Percentiles rank a stretch among this genome's conserved stretches.
Conservation (phyloP, 2,329 filamentous ascomycete species). For the Sporothrix inflata region DNA sequence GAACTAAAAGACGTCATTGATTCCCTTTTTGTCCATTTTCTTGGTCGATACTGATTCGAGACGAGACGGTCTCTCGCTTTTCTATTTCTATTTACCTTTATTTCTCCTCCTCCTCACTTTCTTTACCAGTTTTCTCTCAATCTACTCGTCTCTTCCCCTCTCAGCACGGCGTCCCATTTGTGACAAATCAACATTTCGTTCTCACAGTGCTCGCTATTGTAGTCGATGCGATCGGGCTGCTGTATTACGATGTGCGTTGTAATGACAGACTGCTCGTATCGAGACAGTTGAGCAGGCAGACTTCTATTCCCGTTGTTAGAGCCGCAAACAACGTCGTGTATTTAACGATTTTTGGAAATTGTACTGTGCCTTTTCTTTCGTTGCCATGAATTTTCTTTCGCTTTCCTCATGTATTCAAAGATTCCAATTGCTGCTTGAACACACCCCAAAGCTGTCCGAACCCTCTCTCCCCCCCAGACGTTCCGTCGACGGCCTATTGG, state of each 20-base stretch:
- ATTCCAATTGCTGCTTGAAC: too few species aligned
- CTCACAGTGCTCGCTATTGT: neutral
- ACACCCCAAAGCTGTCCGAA: too few species aligned
- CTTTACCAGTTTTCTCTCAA: neutral
- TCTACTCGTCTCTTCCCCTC: neutral
- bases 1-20: constrained; percentile 9
- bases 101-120: neutral
- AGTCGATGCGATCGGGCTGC: neutral
- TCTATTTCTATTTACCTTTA: neutral
- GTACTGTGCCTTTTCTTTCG: too few species aligned
- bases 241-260: neutral
- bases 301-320: neutral
- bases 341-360: neutral
- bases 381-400: too few species aligned
- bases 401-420: too few species aligned
- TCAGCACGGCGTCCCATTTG: neutral
- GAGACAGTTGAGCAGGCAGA: neutral
- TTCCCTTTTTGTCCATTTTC: neutral
- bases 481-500: neutral
- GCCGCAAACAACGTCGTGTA: neutral
- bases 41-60: neutral
- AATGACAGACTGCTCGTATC: neutral
- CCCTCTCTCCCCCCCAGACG: neutral
- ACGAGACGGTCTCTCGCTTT: neutral
- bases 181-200: neutral